These are phyloP conservation scores for Leccinum variicolor DNA, from an alignment of 768 basidiomycete genomes.

Conservation along the genomic window DNA sequence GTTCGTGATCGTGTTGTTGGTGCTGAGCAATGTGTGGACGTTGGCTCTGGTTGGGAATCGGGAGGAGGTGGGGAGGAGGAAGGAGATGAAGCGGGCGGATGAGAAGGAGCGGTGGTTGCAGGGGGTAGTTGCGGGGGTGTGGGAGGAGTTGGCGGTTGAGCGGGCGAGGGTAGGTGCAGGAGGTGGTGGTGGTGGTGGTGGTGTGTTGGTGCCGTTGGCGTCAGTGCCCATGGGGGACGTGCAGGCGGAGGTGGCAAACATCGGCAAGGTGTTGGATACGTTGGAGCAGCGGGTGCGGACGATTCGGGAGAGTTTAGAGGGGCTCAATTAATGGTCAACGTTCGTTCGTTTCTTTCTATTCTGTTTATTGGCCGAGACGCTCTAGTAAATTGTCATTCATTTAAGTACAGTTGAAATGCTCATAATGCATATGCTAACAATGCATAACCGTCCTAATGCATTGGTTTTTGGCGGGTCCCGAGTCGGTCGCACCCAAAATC, in stretches of 20 bases:
- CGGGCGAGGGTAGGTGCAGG: constrained; percentile 26
- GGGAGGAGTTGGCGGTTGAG: constrained; percentile 62
- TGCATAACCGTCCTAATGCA: too few relatives aligned
- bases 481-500: too few relatives aligned
- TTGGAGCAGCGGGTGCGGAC: constrained; percentile 54
- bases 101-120: constrained; percentile 77
- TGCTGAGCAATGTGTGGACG: constrained; percentile 77
- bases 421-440: too few relatives aligned
- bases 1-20: constrained; percentile 66
- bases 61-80: constrained; percentile 43
- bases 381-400: too few relatives aligned
- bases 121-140: constrained; percentile 64
- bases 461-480: too few relatives aligned
- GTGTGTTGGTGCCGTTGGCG: constrained; percentile 14
- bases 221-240: constrained; percentile 29
- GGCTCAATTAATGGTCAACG: constrained; percentile 23
- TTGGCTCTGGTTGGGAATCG: constrained; percentile 44
- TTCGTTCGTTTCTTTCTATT: neutral
- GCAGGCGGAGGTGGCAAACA: constrained; percentile 46
- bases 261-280: constrained; percentile 50
- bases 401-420: too few relatives aligned
- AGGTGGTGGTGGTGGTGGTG: neutral
- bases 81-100: constrained; percentile 50
- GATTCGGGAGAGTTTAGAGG: constrained; percentile 44
- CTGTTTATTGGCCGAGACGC: neutral